Base-by-base conservation (phyloP, 2,329 filamentous ascomycete species). In the Verticillium zaregamsianum region DNA sequence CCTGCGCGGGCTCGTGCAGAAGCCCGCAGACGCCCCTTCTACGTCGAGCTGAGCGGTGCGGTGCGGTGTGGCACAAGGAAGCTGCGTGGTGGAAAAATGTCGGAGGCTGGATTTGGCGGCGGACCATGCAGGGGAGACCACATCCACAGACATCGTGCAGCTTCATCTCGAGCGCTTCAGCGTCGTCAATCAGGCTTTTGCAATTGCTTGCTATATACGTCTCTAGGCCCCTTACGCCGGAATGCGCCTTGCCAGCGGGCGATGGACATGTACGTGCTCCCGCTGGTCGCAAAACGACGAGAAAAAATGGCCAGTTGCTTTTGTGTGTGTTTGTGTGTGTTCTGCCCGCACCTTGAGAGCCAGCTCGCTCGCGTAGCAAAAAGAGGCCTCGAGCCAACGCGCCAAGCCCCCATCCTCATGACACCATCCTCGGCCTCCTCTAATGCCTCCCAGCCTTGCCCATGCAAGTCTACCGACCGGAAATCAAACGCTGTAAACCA, bases 1-100 rank as follows among this genome's bases (percentile, higher is more conserved):
- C 28, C 79, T 99, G 72, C 86, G 95, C 63, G 94, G 95, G 58
- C 75, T 98, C 71, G 82, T 96, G 57, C 86, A 89, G 55, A 80
- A 83, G 66, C 68, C 72, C 3, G 68, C 68, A 0, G 70, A 70
- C 40, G 69, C 65, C 3, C 75, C 54, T 11, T 14, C 54, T 2
- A 6, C 28, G 54, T 32, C 54, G 14, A 55, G 54, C 28, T 55
- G 54, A 55, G 15, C 2, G 23, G 52, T 28, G 52, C 28, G 52
- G 52, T 45, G 39, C 17, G 2, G 5, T 8, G 9, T 45, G 15
- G 28, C 28, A 28, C 28, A 28, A 28, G 28, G 28, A 28, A 28
- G 28, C 6, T 28, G 28, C 28, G 28, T 28, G 28, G 28, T 28
- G 28, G 17, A 9, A 20, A 20, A 45, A 3, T 23, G 3, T 9